Base-by-base conservation (phyloP, 257 asterid species). In the Penstemon barbatus region DNA sequence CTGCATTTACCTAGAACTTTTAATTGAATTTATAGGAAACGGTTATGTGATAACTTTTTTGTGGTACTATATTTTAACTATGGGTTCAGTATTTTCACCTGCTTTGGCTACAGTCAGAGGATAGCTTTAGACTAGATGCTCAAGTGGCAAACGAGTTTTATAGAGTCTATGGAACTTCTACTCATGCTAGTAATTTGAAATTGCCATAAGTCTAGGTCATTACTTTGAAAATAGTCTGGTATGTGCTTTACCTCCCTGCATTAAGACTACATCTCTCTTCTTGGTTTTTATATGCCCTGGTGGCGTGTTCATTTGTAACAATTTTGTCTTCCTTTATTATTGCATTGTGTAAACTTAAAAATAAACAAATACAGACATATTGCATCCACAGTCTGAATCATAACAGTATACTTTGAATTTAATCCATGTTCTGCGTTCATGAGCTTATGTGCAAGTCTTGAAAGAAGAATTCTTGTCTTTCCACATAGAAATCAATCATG, bases 331-430 rank as follows among this genome's bases (percentile, higher is more conserved):
- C 33, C 61, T 38, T 49, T 45, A 8, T 58, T 54, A 12, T 15
- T 64, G 66, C 50, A 41, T 42, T 74, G 55, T 61, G 59, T 68
- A 57, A 37, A 40, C 61, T 43, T 60, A 49, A 36, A 37, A 46
- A 25, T 44, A 8, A 74, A 7, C 33, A 25, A 25, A 25, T 25
- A 25, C 33, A 25, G 33, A 25, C 18, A 15, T 71, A 33, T 52
- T 65, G 41, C 42, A 50, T 48, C 66, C 69, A 58, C 52, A 65
- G 19, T 57, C 52, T 12, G 39, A 49, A 12, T 74, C 57, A 25
- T 25, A 1, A 25, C 33, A 25, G 33, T 25, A 9, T 59, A 61
- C 71, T 50, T 51, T 45, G 48, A 41, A 42, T 45, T 44, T 56
- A 59, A 33, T 38, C 39, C 6, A 39, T 54, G 44, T 50, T 61